Conservation (phyloP, 2,329 filamentous ascomycete genomes). For the Colletotrichum limetticola region DNA sequence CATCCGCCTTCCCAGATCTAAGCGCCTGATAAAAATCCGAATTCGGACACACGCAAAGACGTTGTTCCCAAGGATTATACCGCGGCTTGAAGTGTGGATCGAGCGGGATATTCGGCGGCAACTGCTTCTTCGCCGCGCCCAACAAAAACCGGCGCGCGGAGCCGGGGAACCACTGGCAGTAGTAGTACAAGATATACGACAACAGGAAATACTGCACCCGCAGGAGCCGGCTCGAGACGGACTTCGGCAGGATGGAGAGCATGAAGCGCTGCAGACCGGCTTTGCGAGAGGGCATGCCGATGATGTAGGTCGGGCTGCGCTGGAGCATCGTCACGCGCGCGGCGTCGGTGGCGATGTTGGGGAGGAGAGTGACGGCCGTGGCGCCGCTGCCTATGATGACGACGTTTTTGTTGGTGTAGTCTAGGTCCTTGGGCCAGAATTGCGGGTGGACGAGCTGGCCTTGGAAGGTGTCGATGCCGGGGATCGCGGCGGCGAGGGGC, state of each 20-base stretch:
- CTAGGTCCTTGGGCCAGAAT: constrained; percentile 76
- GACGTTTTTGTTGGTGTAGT: constrained; percentile 72
- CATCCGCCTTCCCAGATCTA: constrained; percentile 47
- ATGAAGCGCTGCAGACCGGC: constrained; percentile 47
- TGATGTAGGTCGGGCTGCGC: constrained; percentile 71
- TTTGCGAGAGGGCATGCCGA: constrained; percentile 59
- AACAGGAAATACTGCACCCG: constrained; percentile 55
- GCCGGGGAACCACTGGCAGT: constrained; percentile 22
- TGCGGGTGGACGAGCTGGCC: constrained; percentile 72
- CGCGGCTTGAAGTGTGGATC: constrained; percentile 66
- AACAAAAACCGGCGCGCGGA: constrained; percentile 44
- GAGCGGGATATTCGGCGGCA: constrained; percentile 58
- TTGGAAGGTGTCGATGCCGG: constrained; percentile 50
- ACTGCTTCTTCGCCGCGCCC: constrained; percentile 50
- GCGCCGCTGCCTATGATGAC: constrained; percentile 76
- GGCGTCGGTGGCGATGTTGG: constrained; percentile 67
- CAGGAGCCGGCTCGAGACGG: constrained; percentile 56
- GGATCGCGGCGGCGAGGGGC: constrained; percentile 64
- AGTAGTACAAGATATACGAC: constrained; percentile 46
- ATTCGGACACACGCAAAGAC: constrained; percentile 67
- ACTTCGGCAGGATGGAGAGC: constrained; percentile 52
- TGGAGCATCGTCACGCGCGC: constrained; percentile 76
- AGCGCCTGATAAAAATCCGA: constrained; percentile 58
- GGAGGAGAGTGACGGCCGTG: constrained; percentile 74
- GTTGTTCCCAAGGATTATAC: constrained; percentile 74